Percentiles rank a stretch among this genome's conserved stretches.
phyloP scores from a whole-genome alignment of 768 basidiomycete genomes.

The Neoboletus brunneissimus region DNA sequence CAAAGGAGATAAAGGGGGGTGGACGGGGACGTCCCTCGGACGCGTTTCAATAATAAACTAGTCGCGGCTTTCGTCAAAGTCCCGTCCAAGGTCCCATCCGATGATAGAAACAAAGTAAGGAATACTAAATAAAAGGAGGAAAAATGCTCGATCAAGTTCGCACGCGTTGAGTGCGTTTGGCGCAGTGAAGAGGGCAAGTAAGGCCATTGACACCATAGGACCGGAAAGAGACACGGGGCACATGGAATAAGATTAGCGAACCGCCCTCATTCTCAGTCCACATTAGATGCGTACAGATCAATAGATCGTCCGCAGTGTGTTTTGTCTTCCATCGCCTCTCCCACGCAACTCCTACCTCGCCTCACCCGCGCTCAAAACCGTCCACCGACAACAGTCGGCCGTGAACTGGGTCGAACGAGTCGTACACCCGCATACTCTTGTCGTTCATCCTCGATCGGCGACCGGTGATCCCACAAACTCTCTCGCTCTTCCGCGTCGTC shows the following conservation, averaged over 20 bases:
- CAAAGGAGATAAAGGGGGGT: not conserved
- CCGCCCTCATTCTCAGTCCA: not conserved
- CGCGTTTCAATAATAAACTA: not conserved
- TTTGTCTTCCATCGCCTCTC: not conserved
- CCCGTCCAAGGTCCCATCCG: not conserved
- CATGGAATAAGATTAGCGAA: not conserved
- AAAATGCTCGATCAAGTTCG: not conserved
- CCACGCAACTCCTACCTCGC: not conserved
- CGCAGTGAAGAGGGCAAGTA: not conserved
- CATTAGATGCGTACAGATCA: not conserved
- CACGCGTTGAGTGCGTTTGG: not conserved
- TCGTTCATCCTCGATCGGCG: constrained; percentile 22
- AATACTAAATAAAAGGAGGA: not conserved
- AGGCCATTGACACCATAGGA: not conserved
- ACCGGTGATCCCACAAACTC: constrained; percentile 46
- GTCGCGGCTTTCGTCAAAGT: not conserved
- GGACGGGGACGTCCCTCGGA: not conserved
- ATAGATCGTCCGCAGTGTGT: not conserved
- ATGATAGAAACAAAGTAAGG: not conserved
- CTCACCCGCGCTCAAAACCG: constrained; percentile 17
- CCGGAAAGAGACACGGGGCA: not conserved
- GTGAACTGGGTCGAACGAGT: constrained; percentile 34
- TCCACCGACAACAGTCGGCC: constrained; percentile 1
- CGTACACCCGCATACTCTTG: constrained; percentile 33
- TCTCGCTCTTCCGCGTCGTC: constrained; percentile 64